These are phyloP conservation scores for Lactifluus pinguis DNA, from an alignment of 768 basidiomycete genomes.

Conservation along the genomic window DNA sequence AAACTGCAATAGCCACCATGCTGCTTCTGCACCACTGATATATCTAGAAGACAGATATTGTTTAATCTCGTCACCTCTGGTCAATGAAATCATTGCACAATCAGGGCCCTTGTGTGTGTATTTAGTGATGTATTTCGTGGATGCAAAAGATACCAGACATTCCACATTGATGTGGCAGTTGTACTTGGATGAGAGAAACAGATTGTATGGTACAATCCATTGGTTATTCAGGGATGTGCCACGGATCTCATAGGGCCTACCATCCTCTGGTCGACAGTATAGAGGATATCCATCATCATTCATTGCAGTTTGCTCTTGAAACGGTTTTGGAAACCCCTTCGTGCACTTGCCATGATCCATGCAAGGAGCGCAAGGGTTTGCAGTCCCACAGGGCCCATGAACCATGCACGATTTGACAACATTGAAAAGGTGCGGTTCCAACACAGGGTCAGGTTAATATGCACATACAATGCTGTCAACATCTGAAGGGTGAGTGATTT, in stretches of 20 bases:
- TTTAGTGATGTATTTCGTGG: not conserved
- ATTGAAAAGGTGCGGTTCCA: not conserved
- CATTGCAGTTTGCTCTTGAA: not conserved
- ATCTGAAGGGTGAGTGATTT: too few species aligned
- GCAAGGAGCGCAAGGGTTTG: not conserved
- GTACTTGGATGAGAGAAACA: not conserved
- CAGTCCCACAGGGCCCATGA: not conserved
- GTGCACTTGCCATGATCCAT: not conserved
- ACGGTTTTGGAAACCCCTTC: not conserved
- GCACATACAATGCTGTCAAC: too few species aligned
- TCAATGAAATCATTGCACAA: not conserved
- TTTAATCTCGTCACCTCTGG: not conserved
- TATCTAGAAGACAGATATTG: not conserved
- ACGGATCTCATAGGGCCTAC: rapidly evolving
- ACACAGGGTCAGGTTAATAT: too few species aligned
- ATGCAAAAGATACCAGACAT: not conserved
- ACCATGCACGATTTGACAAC: not conserved
- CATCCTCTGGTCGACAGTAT: not conserved
- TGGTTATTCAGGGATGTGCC: not conserved
- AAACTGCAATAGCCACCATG: not conserved
- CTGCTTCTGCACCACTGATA: not conserved
- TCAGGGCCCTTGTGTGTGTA: not conserved
- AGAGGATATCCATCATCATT: not conserved
- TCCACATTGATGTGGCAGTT: not conserved
- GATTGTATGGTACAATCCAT: not conserved